Evolutionary conservation across 768 basidiomycete genomes (phyloP), one percentile per base, ranked within the genome.

Genomic region (Leucosporidium yakuticum): DNA sequence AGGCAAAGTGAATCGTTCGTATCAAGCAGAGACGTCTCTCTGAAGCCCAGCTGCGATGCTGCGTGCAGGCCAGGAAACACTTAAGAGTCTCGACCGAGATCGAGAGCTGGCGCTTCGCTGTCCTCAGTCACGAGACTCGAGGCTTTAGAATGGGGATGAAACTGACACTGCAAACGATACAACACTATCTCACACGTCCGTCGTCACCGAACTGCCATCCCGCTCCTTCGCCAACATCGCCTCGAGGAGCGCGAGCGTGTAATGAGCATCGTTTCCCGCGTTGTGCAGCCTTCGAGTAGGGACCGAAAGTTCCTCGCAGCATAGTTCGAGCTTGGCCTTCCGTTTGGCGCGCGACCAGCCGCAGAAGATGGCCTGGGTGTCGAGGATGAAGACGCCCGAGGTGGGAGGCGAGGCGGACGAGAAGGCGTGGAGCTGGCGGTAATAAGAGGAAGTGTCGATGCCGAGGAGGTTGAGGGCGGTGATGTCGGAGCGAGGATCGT

Each of bases 191-290:
- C 39, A 44, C 39, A 44, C 39, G 17, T 44, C 39, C 17, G 11
- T 15, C 11, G 39, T 15, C 39, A 44, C 39, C 14, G 50, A 14
- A n/a, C 25, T 27, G 4, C 25, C 50, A 23, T 51, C 50, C 19
- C 23, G 50, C 55, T 20, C 55, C 29, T 32, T 25, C 29, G 23
- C 55, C 55, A 56, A 9, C 55, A 56, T 19, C 55, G 19, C 29
- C 55, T 56, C 55, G 20, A 56, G 31, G 29, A 56, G 19, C 1
- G 25, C 55, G 8, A 56, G 31, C 12, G 55, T 56, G 69, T 63
- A 72, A 23, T 63, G 68, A 4, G 71, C 71, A 20, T 72, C 71
- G 62, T 72, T 72, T 11, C 64, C 71, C 1, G 71, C 71, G 56
- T 72, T 72, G 64, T 72, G 71, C 25, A 72, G 31, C 21, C 55